Evolutionary conservation across 352 stramenopile species (phyloP).

Genomic region (Hyaloperonospora brassicae): DNA sequence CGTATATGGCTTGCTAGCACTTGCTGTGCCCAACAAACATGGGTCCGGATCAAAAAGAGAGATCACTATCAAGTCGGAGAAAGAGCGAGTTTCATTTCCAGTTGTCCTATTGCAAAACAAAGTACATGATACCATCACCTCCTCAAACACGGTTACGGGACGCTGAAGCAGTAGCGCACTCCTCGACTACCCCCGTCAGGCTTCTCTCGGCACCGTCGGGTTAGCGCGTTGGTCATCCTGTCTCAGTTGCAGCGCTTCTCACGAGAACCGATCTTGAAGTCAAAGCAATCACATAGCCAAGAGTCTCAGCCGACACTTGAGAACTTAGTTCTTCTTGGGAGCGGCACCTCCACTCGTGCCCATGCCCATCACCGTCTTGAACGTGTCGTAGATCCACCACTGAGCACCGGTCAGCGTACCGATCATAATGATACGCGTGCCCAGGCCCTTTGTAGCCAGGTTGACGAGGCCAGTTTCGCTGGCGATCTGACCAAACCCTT

Average conservation of each 20-base stretch:
- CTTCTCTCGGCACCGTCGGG: constrained; percentile 18
- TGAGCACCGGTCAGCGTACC: constrained; percentile 93
- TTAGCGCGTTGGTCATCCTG: background rate
- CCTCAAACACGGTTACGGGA: no score
- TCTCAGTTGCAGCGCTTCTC: background rate
- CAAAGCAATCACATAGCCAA: no score
- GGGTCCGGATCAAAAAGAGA: no score
- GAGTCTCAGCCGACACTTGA: no score
- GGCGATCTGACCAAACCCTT: constrained; percentile 85
- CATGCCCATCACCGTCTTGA: constrained; percentile 91
- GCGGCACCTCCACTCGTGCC: constrained; percentile 80
- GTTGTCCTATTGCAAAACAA: no score
- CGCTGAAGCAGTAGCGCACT: no score
- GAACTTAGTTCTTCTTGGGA: constrained; percentile 56
- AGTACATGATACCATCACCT: no score
- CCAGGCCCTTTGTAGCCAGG: constrained; percentile 84
- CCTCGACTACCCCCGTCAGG: constrained; percentile 2
- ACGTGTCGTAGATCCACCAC: constrained; percentile 96
- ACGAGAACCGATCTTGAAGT: no score
- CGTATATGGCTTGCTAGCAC: no score
- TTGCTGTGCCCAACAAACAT: no score
- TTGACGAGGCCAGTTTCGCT: constrained; percentile 70
- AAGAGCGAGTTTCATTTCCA: no score
- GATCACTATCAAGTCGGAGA: no score
- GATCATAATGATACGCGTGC: constrained; percentile 94